Conservation (phyloP, 352 stramenopile species). For the Peronospora destructor region DNA sequence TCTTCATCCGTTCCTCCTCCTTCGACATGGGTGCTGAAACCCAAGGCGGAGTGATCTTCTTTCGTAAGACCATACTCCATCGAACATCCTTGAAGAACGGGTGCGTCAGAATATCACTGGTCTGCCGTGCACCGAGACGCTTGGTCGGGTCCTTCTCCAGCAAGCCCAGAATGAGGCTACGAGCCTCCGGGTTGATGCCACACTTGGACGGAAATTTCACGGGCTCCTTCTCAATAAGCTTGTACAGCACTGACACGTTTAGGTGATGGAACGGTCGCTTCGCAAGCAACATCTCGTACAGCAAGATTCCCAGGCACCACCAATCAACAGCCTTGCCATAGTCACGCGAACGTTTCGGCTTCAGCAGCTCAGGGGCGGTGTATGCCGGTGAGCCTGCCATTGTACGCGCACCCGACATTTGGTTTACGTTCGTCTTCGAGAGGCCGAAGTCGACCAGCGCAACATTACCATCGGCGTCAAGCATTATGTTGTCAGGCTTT, state of each 20-base stretch:
- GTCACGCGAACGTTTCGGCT: constrained; percentile 76
- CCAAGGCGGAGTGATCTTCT: constrained; percentile 74
- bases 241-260: constrained; percentile 88
- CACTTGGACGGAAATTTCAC: constrained; percentile 83
- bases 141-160: constrained; percentile 83
- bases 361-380: constrained; percentile 73
- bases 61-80: constrained; percentile 79
- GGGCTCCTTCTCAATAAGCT: constrained; percentile 84
- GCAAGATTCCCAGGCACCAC: constrained; percentile 85
- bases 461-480: constrained; percentile 91
- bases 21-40: constrained; percentile 58
- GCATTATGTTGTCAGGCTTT: constrained; percentile 94
- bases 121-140: constrained; percentile 72
- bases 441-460: constrained; percentile 93
- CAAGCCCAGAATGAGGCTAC: constrained; percentile 65
- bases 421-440: constrained; percentile 88
- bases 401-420: constrained; percentile 73
- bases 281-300: constrained; percentile 90
- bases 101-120: constrained; percentile 76
- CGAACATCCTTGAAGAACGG: constrained; percentile 76
- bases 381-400: constrained; percentile 83
- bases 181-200: constrained; percentile 56
- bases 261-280: constrained; percentile 88
- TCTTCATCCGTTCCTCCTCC: constrained; percentile 69
- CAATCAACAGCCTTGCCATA: constrained; percentile 85